Evolutionary conservation across 768 basidiomycete genomes (phyloP), one percentile per base, ranked within the genome.

Genomic region (Phlegmacium glaucopus): DNA sequence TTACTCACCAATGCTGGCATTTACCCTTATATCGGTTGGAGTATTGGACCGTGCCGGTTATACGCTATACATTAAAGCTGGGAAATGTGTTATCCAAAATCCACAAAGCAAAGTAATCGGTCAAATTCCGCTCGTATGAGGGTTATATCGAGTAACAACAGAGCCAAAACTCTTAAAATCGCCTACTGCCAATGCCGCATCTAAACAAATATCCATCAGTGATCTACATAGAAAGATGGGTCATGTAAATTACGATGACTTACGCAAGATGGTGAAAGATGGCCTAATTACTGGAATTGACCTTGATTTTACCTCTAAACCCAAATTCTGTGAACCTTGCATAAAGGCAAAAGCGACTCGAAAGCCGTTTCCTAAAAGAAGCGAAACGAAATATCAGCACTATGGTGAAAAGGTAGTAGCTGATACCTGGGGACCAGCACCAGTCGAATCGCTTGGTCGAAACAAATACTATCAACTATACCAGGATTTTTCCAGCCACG

Each of bases 381-480:
- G 30, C 30, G 13, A 8, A 8, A 32, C 9, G 9, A 13, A 13
- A 8, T 13, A 13, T 32, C 9, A 32, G 9, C 9, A 8, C 9
- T 32, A 32, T 32, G 30, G 30, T 13, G 30, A 32, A 8, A 32
- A 32, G 13, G 30, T 32, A 8, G 30, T 32, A 8, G 8, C 30
- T 8, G 30, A 32, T 13, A 13, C 13, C 13, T 32, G 30, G 30
- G 30, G 30, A 32, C 75, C 72, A 2, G 62, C 70, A 0, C 60
- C 54, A 0, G 51, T 66, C 0, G 29, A 45, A 12, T 69, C 43
- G 0, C 38, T 60, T 1, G 55, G 60, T 0, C 58, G 63, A n/a
- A 26, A 52, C 2, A 17, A 35, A 0, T 74, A 75, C 38, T 68
- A 62, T 38, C 44, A 64, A 12, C 61, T 58, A 0, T 74, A 67